These are phyloP conservation scores for Eruca vesicaria DNA, from an alignment of 441 rosid species.

Conservation along the genomic window DNA sequence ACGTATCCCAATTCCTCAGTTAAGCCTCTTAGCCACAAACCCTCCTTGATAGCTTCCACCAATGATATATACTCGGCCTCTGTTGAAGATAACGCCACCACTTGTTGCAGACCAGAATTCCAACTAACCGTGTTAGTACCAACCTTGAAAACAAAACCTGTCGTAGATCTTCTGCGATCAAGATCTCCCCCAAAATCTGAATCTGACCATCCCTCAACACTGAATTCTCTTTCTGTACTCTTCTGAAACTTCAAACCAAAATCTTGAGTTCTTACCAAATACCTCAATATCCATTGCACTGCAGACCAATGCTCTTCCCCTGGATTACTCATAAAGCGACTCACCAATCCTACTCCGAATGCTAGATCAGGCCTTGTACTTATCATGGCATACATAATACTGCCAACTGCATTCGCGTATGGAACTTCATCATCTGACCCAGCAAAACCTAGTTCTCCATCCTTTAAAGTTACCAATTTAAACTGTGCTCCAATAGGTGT, in stretches of 20 bases:
- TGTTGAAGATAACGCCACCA: neutral
- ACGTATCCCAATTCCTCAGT: neutral
- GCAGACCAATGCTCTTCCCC: no score
- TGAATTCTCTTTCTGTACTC: neutral
- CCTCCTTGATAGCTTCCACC: neutral
- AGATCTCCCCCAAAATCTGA: neutral
- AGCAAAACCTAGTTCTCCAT: neutral
- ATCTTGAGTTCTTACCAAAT: neutral
- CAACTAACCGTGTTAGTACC: neutral
- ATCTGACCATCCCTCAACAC: neutral
- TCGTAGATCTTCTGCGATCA: neutral
- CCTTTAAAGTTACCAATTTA: no score
- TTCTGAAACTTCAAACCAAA: neutral
- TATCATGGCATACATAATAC: neutral
- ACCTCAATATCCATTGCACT: neutral
- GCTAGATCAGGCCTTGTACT: neutral
- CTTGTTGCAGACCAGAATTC: neutral
- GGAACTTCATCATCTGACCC: neutral
- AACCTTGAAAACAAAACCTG: neutral
- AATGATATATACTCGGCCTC: neutral
- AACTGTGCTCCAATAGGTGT: neutral
- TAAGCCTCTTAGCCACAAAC: neutral
- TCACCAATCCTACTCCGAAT: neutral
- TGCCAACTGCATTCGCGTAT: neutral
- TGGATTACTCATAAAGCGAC: neutral